A percentile compares a stretch with the other conserved stretches of the same genome.
Conservation (phyloP, 2,329 filamentous ascomycete species). For the Penicillium olsonii region DNA sequence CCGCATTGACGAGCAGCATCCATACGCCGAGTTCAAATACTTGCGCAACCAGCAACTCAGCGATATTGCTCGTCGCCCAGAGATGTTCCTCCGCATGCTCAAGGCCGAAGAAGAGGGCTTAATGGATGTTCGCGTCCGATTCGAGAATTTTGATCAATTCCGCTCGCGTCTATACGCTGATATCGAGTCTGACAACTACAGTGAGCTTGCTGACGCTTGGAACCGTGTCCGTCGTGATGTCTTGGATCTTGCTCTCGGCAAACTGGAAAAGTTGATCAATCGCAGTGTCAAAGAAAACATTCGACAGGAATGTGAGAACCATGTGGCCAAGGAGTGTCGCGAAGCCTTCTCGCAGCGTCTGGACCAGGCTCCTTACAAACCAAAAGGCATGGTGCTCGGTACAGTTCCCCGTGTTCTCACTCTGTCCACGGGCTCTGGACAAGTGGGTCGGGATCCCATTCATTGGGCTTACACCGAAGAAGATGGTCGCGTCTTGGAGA, state of each 20-base stretch:
- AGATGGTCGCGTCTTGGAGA: slow-evolving; percentile 83
- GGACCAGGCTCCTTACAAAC: slow-evolving; percentile 94
- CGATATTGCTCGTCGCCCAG: slow-evolving; percentile 79
- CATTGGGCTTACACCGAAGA: slow-evolving; percentile 94
- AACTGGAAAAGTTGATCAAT: slow-evolving; percentile 79
- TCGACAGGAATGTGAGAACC: slow-evolving; percentile 89
- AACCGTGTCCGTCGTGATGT: slow-evolving; percentile 84
- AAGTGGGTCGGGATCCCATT: slow-evolving; percentile 72
- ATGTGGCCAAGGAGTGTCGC: slow-evolving; percentile 82
- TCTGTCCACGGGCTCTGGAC: slow-evolving; percentile 80
- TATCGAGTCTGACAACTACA: slow-evolving; percentile 93
- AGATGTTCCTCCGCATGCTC: slow-evolving; percentile 94
- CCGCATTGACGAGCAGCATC: slow-evolving; percentile 91
- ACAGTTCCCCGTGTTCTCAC: slow-evolving; percentile 85
- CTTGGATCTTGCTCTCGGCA: slow-evolving; percentile 75
- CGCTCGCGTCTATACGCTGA: slow-evolving; percentile 74
- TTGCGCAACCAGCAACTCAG: slow-evolving; percentile 82
- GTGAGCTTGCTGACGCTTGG: slow-evolving; percentile 92
- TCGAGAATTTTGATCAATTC: slow-evolving; percentile 76
- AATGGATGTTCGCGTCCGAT: slow-evolving; percentile 77
- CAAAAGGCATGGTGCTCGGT: slow-evolving; percentile 86
- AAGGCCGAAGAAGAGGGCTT: slow-evolving; percentile 94
- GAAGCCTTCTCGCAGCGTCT: slow-evolving; percentile 87
- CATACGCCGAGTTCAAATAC: slow-evolving; percentile 98
- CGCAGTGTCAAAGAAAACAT: slow-evolving; percentile 95